phyloP scores from a whole-genome alignment of 2,329 filamentous ascomycete species.

The Alternaria incomplexa region DNA sequence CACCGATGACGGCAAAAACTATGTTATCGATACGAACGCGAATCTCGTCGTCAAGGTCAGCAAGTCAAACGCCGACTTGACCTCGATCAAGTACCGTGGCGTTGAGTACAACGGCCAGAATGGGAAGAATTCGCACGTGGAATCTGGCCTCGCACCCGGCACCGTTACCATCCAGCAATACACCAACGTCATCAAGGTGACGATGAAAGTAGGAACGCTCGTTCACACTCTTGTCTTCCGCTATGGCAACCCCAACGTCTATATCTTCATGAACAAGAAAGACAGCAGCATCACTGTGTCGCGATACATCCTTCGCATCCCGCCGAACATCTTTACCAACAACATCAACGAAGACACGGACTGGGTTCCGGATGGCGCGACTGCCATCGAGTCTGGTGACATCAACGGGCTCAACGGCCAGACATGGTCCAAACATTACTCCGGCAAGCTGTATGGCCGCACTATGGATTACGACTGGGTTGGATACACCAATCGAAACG shows the following conservation, averaged over 20 bases:
- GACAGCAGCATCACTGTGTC: constrained; percentile 49
- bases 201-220: constrained; percentile 61
- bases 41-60: constrained; percentile 36
- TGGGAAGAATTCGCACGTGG: constrained; percentile 58
- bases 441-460: constrained; percentile 49
- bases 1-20: constrained; percentile 48
- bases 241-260: constrained; percentile 63
- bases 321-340: constrained; percentile 34
- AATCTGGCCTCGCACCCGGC: constrained; percentile 62
- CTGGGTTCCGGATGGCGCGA: constrained; percentile 24
- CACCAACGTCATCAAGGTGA: constrained; percentile 60
- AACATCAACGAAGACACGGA: constrained; percentile 46
- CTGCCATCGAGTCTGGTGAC: constrained; percentile 29
- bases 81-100: constrained; percentile 65
- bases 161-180: constrained; percentile 55
- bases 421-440: constrained; percentile 52
- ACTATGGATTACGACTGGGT: constrained; percentile 50
- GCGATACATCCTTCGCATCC: constrained; percentile 45
- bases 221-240: constrained; percentile 67
- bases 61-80: constrained; percentile 64
- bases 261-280: constrained; percentile 54
- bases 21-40: constrained; percentile 45
- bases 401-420: constrained; percentile 29
- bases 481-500: constrained; percentile 45
- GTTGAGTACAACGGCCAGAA: constrained; percentile 57